These are phyloP conservation scores for Gentiana straminea DNA, from an alignment of 257 asterid genomes.

Conservation along the genomic window DNA sequence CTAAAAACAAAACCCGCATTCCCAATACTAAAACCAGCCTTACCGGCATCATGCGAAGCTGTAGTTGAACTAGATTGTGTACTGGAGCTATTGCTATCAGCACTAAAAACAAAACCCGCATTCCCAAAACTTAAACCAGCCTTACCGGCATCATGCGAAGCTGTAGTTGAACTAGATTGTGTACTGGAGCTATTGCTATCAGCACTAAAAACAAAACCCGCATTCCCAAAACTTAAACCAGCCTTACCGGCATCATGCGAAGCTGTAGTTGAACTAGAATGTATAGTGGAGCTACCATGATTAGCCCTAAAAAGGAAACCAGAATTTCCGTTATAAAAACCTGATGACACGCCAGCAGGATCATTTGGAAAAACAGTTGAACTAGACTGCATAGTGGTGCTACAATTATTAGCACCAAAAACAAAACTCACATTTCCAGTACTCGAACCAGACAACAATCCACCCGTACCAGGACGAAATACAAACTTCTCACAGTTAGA, in stretches of 20 bases:
- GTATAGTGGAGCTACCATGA: conserved; percentile 10
- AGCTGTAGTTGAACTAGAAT: conserved; percentile 11
- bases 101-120: no score
- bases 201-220: no score
- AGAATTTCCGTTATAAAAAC: conserved; percentile 11
- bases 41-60: no score
- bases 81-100: no score
- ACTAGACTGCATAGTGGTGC: conserved; percentile 9
- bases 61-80: no score
- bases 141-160: no score
- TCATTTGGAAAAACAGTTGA: conserved; percentile 6
- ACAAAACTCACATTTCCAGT: conserved; percentile 15
- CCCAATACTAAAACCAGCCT: no score
- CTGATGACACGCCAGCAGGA: conserved; percentile 12
- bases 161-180: no score
- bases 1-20: no score
- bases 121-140: no score
- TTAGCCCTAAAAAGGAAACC: conserved; percentile 23
- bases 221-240: background rate
- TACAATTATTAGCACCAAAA: conserved; percentile 23
- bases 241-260: conserved; percentile 2
- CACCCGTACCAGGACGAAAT: conserved; percentile 18
- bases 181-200: no score
- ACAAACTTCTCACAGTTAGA: conserved; percentile 8
- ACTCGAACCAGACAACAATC: conserved; percentile 14